Evolutionary conservation across 345 rosid species (phyloP).

Genomic region (Salix exigua): DNA sequence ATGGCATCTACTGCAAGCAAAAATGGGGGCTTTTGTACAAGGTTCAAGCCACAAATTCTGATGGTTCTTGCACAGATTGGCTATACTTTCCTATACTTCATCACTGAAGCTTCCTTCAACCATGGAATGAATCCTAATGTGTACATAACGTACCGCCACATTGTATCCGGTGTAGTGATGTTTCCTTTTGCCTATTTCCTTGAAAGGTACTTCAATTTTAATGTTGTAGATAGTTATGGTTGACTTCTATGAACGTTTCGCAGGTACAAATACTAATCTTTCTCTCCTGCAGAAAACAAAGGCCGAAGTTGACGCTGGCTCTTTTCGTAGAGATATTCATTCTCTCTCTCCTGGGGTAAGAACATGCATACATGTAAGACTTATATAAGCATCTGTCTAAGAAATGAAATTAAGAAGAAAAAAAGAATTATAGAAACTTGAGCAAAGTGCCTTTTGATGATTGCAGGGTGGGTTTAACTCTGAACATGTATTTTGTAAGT

Average conservation of each 20-base stretch:
- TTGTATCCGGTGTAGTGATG: conserved; percentile 41
- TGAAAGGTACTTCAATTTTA: conserved; percentile 35
- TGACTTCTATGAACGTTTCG: not conserved
- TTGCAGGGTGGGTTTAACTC: conserved; percentile 47
- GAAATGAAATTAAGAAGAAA: not conserved
- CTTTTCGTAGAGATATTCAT: conserved; percentile 57
- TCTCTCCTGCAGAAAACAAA: conserved; percentile 42
- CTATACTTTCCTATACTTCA: conserved; percentile 50
- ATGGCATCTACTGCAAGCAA: conserved; percentile 7
- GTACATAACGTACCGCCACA: conserved; percentile 58
- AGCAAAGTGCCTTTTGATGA: not conserved
- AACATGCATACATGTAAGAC: not conserved
- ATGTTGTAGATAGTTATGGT: not conserved
- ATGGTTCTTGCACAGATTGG: conserved; percentile 49
- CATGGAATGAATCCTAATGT: conserved; percentile 75
- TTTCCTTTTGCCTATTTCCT: conserved; percentile 57
- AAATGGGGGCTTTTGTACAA: not conserved
- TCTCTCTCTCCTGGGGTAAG: conserved; percentile 64
- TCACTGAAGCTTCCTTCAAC: conserved; percentile 63
- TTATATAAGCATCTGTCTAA: not conserved
- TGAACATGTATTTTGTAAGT: conserved; percentile 33
- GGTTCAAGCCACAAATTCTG: conserved; percentile 53
- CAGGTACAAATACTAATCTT: not conserved
- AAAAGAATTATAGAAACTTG: not conserved
- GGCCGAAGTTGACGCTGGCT: conserved; percentile 56